Base-by-base conservation (phyloP, 768 basidiomycete genomes). In the Coprinopsis marcescibilis region DNA sequence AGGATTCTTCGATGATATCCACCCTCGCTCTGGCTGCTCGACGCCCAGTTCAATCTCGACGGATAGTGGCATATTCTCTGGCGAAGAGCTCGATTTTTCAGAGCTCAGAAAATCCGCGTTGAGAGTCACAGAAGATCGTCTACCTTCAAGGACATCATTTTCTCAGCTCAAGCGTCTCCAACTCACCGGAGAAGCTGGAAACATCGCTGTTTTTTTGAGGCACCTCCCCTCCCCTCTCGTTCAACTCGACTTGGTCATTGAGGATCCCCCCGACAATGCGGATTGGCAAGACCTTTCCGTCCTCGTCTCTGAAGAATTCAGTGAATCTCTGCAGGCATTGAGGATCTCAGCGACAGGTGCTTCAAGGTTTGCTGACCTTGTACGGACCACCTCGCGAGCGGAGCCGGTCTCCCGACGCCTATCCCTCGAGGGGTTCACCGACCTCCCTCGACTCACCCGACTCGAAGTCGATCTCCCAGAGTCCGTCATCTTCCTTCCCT, bases 391-490 rank as follows among this genome's bases (percentile, higher is more conserved):
- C 3, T 72, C 81, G 24, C 73, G 82, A 51, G 78, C 72, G 15
- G 85, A 85, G 51, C 72, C 77, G 19, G 73, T 81, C 11, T 70
- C 76, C 38, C 72, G 71, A 24, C 76, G 75, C 47, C 76, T 89
- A 20, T 75, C 83, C 14, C 71, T 89, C 43, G 76, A 81, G 52
- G 65, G 76, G 48, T 61, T 89, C 20, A 65, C 67, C 15, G 65
- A 65, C 33, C 70, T 89, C 24, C 75, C 77, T 19, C 62, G 61
- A 33, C 70, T 89, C 46, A 57, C 66, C 24, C 77, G 80, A n/a
- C 68, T 89, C 37, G 85, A 86, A 29, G 73, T 89, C 46, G 87
- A 89, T 59, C 80, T 89, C 48, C 84, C 87, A 11, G 85, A 88
- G 59, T 87, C 85, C 3, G 70, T 79, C 44, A 65, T 85, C 47